Evolutionary conservation across 192 early-diverging fungal genomes (phyloP), one percentile per base, ranked within the genome.

Genomic region (Umbelopsis sp.): DNA sequence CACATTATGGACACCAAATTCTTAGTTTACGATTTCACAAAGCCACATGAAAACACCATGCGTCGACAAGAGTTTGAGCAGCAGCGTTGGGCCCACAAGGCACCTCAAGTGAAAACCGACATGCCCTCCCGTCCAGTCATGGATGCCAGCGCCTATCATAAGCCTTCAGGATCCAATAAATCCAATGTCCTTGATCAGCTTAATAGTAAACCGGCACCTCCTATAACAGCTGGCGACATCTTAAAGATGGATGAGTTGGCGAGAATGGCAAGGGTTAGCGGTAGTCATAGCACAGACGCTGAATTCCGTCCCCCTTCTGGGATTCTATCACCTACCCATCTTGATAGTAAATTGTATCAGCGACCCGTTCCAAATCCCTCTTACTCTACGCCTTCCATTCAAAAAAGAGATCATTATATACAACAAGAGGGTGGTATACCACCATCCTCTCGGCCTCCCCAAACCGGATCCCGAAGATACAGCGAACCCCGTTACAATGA

Each of bases 1-100:
- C 86, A 85, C 53, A 73, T 88, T 50, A 93, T 95, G 91, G 91
- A 93, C 58, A 90, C 90, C 53, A 89, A 92, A 67, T 95, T 92
- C 69, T 78, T 83, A 16, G 77, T 88, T 2, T 95, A 87, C 70
- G 93, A 95, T 55, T 91, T 82, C 68, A 88, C 89, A 13, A 92
- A 93, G 67, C 78, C 78, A 0, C 41, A 64, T n/a, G 73, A 75
- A 49, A 76, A 72, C 45, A 52, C 66, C 48, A 46, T 52, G 48
- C 69, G 69, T 23, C 71, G 55, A 49, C 46, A 71, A 18, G 69
- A 64, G 67, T 51, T 76, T 30, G 74, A 76, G 16, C 69, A 70
- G 49, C 46, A 35, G 8, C 65, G 70, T 23, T 76, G 71, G 76
- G 71, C 76, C 2, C 76, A 73, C 18, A 73, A 73, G 33, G 70